Conservation (phyloP, 2,329 filamentous ascomycete genomes). For the Salinomyces thailandicus region DNA sequence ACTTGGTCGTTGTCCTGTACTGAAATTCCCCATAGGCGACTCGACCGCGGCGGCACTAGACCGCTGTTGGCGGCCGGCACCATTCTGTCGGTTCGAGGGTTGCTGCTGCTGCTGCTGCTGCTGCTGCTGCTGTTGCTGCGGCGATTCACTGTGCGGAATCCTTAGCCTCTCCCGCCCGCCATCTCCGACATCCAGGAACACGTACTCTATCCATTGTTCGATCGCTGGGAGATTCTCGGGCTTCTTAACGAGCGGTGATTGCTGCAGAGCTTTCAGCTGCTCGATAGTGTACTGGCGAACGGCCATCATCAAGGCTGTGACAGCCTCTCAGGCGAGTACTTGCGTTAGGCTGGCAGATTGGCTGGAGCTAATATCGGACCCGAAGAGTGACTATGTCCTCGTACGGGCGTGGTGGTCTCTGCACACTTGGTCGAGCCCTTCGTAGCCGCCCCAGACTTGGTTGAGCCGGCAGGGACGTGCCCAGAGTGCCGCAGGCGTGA, state of each 20-base stretch:
- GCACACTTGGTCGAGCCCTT: too few species aligned
- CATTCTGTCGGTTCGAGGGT: conserved; percentile 1
- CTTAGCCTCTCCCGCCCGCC: conserved; percentile 28
- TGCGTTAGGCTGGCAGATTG: neutral
- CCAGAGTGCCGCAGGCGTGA: too few species aligned
- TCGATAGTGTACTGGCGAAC: conserved; percentile 61
- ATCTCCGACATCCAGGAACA: conserved; percentile 24
- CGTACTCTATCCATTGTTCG: conserved; percentile 93
- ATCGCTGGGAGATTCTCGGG: conserved; percentile 68
- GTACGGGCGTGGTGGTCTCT: too few species aligned
- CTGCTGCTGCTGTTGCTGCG: conserved; percentile 12
- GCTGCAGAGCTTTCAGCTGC: conserved; percentile 61
- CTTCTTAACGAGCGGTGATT: conserved; percentile 74
- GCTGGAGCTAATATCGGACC: neutral
- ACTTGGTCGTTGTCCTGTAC: conserved; percentile 23
- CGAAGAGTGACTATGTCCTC: too few species aligned
- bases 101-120: conserved; percentile 2
- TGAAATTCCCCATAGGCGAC: conserved; percentile 28
- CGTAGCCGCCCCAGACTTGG: too few species aligned
- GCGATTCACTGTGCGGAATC: conserved; percentile 27
- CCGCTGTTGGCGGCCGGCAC: conserved; percentile 4
- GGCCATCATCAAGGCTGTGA: conserved; percentile 18
- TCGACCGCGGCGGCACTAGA: conserved; percentile 12
- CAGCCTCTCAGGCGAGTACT: conserved; percentile 7
- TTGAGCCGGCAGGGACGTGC: too few species aligned